Conservation (phyloP, 2,329 filamentous ascomycete species). For the Macrophomina pseudophaseolina region DNA sequence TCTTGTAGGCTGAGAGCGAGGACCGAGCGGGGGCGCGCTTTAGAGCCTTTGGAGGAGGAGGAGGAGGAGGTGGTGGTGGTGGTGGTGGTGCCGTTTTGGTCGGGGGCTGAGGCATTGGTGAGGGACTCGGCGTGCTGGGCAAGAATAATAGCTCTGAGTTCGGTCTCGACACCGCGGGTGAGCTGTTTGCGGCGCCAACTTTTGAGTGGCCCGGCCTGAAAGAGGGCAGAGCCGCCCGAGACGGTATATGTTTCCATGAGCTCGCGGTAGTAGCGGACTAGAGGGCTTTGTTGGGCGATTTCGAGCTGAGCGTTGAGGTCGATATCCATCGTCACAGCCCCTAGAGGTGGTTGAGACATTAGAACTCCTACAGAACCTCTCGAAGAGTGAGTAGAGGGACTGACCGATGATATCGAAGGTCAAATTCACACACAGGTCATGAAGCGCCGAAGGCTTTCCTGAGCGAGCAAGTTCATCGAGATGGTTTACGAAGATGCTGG, state of each 20-base stretch:
- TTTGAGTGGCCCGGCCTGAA: background rate
- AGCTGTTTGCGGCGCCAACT: constrained; percentile 26
- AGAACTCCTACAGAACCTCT: background rate
- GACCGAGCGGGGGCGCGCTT: constrained; percentile 17
- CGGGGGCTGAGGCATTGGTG: constrained; percentile 9
- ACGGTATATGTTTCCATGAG: constrained; percentile 22
- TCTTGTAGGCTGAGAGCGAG: constrained; percentile 14
- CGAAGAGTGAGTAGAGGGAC: too few species aligned
- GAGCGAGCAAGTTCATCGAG: constrained; percentile 18
- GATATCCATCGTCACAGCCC: constrained; percentile 17
- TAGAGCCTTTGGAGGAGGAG: background rate
- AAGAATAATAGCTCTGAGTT: constrained; percentile 32
- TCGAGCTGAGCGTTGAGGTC: constrained; percentile 15
- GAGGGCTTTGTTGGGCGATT: background rate
- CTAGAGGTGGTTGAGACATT: background rate
- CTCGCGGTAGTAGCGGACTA: constrained; percentile 27
- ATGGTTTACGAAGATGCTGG: constrained; percentile 28
- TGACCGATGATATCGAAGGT: constrained; percentile 26
- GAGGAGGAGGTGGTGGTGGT: background rate
- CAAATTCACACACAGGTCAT: constrained; percentile 12
- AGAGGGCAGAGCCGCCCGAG: background rate
- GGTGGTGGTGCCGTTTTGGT: background rate
- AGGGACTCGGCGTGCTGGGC: constrained; percentile 26
- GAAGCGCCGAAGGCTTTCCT: background rate
- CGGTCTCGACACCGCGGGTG: constrained; percentile 26